Base-by-base conservation (phyloP, 2,329 filamentous ascomycete species). In the Trichoderma simmonsii region DNA sequence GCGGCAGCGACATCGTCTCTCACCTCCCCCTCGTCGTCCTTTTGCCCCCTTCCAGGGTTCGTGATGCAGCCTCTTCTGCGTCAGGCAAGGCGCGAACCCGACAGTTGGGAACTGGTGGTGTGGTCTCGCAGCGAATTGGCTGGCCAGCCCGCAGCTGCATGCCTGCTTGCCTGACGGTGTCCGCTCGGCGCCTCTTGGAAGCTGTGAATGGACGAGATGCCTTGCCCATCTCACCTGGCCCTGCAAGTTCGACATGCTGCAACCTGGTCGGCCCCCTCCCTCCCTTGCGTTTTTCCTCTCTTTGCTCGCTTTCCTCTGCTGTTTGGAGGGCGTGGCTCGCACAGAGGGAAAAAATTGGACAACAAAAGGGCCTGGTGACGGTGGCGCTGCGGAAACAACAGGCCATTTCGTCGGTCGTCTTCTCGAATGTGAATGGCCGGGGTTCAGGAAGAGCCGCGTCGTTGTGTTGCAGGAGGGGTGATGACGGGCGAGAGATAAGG, bases 71-170 rank as follows among this genome's bases (percentile, higher is more conserved):
- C 36, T 54, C 26, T 66, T 71, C 69, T 71, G 6, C 54, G 30
- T 54, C 57, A 59, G 63, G 68, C 14, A 73, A 71, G 43, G 70
- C 72, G 62, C 24, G 14, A 30, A 54, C 72, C 69, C 68, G 63
- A 71, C 43, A 71, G 66, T 36, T 28, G 32, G 71, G 71, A 72
- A 72, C 66, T 70, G 71, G 71, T 64, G 71, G 71, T 72, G 71
- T 72, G 71, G 71, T 51, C 71, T 72, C 43, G 59, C 60, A 28
- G 65, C 66, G 15, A 14, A 43, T 51, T 59, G 65, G 36, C 43
- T 18, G 57, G 48, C 56, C 71, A 59, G 65, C n/a, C 57, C 61
- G 51, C 28, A 51, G 24, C 32, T 62, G 67, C 67, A 28, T 70
- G 67, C 67, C 54, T 67, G 61, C 56, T 51, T 67, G 70, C 28